Percentiles rank a stretch among this genome's conserved stretches.
These are phyloP conservation scores for Pyracantha coccinea DNA, from an alignment of 331 rosid species.

Conservation along the genomic window DNA sequence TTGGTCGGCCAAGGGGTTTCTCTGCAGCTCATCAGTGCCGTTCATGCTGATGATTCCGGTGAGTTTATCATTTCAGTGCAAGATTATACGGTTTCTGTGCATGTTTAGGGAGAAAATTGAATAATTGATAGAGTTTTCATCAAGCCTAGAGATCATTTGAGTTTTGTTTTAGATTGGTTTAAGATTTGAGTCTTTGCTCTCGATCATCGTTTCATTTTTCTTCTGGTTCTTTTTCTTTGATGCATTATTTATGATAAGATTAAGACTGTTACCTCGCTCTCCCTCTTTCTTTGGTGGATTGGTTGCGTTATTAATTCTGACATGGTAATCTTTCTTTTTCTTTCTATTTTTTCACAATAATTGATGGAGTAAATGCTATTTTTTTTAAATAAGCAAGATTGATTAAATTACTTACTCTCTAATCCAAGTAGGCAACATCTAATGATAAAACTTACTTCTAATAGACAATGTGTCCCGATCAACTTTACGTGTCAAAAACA, in stretches of 20 bases:
- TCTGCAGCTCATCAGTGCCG: slow-evolving; percentile 43
- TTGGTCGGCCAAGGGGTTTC: slow-evolving; percentile 43
- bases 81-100: not conserved
- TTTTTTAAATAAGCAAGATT: too few species aligned
- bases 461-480: too few species aligned
- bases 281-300: too few species aligned
- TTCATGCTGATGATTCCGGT: slow-evolving; percentile 31
- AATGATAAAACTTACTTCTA: too few species aligned
- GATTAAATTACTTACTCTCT: not conserved
- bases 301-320: too few species aligned
- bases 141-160: not conserved
- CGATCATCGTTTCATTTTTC: not conserved
- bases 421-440: not conserved
- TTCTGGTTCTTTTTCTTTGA: not conserved
- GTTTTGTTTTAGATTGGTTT: not conserved
- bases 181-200: not conserved
- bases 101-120: not conserved
- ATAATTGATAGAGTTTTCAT: not conserved
- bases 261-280: too few species aligned
- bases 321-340: too few species aligned
- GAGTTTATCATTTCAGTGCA: not conserved
- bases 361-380: too few species aligned
- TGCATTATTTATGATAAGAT: not conserved
- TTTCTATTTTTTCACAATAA: not conserved
- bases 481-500: not conserved